Evolutionary conservation across 192 early-diverging fungal genomes (phyloP).

Genomic region (Gaertneriomyces semiglobifer): DNA sequence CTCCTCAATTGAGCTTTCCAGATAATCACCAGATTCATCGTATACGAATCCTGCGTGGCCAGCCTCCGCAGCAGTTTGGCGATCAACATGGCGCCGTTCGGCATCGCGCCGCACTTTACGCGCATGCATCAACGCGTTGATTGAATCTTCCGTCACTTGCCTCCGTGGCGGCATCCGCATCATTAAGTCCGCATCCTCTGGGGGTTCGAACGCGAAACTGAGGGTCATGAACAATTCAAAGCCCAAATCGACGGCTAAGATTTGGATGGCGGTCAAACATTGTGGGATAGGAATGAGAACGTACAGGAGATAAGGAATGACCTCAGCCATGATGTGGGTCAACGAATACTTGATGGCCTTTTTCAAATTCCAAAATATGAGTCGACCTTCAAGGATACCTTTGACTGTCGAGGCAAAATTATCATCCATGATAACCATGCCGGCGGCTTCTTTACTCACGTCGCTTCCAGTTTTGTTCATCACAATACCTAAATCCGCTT

Average conservation of each 20-base stretch:
- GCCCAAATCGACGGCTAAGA: conserved; percentile 89
- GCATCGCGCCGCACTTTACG: conserved; percentile 8
- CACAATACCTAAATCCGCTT: conserved; percentile 93
- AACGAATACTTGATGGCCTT: conserved; percentile 93
- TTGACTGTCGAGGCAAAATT: conserved; percentile 90
- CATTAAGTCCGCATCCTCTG: conserved; percentile 63
- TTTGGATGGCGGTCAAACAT: conserved; percentile 82
- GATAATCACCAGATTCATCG: conserved; percentile 13
- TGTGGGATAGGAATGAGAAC: conserved; percentile 87
- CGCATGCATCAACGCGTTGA: conserved; percentile 22
- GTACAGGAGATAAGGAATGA: conserved; percentile 80
- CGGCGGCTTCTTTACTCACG: conserved; percentile 78
- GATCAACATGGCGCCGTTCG: not conserved
- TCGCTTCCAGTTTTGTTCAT: conserved; percentile 96
- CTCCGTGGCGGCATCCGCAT: conserved; percentile 84
- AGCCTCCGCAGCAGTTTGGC: conserved; percentile 5
- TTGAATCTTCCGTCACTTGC: conserved; percentile 65
- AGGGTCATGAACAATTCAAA: conserved; percentile 88
- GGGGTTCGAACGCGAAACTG: conserved; percentile 90
- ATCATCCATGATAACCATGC: conserved; percentile 96
- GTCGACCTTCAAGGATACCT: conserved; percentile 90
- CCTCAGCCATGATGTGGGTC: conserved; percentile 85
- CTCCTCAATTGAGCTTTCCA: conserved; percentile 9
- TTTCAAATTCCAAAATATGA: conserved; percentile 94
- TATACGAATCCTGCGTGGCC: conserved; percentile 14